Evolutionary conservation across 108 stramenopile species (phyloP).

Genomic region (Skeletonema potamos): DNA sequence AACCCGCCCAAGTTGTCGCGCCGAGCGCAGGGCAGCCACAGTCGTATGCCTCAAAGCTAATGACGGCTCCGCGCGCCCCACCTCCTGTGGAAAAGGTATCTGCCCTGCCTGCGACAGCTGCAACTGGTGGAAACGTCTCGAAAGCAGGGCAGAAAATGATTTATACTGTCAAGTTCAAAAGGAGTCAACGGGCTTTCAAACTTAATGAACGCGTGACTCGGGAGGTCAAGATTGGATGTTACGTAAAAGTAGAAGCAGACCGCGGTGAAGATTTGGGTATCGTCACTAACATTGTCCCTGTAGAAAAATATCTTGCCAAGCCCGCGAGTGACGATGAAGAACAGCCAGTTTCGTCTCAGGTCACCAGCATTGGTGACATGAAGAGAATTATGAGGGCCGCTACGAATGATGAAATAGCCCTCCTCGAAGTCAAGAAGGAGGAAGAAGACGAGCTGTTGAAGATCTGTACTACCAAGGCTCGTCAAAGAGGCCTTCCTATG

Average conservation of each 20-base stretch:
- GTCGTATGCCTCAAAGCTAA: conserved; percentile 31
- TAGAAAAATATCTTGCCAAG: conserved; percentile 66
- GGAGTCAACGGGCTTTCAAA: conserved; percentile 85
- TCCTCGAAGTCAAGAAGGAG: conserved; percentile 79
- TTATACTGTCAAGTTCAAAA: conserved; percentile 94
- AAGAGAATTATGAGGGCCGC: conserved; percentile 86
- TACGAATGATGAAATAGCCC: conserved; percentile 86
- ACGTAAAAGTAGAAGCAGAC: conserved; percentile 98
- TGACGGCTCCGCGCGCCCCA: conserved; percentile 13
- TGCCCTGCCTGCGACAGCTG: conserved; percentile 39
- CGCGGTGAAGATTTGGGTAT: conserved; percentile 96
- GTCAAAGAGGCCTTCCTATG: conserved; percentile 90
- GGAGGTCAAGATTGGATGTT: conserved; percentile 87
- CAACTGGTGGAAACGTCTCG: conserved; percentile 46
- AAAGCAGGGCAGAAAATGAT: conserved; percentile 67
- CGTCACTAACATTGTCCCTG: conserved; percentile 70
- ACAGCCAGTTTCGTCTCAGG: conserved; percentile 17
- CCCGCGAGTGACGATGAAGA: conserved; percentile 30
- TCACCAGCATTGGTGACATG: conserved; percentile 51
- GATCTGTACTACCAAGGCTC: conserved; percentile 90
- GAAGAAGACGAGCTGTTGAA: conserved; percentile 93
- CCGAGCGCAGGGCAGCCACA: conserved; percentile 10
- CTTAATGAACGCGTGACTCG: conserved; percentile 64
- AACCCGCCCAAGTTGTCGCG: conserved; percentile 4
- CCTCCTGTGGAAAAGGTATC: conserved; percentile 7